Conservation (phyloP, 139 green algal genomes). For the Microglena sp. region DNA sequence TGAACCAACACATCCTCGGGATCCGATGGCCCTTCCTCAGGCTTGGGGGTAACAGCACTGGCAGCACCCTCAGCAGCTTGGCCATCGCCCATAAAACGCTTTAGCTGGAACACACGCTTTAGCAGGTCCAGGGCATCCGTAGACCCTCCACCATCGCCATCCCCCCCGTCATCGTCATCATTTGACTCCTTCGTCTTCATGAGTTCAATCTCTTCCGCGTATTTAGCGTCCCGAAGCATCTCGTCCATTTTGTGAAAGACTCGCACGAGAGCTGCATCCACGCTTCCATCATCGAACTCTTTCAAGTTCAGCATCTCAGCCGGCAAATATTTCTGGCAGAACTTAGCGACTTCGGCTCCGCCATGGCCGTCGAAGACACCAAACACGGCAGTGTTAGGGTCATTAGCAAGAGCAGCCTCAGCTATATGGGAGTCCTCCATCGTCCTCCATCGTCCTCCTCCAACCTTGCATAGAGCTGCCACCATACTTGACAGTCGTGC, state of each 20-base stretch:
- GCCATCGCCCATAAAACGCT: conserved; percentile 27
- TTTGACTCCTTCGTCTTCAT: conserved; percentile 38
- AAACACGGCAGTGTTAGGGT: conserved; percentile 47
- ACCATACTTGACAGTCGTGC: conserved; percentile 44
- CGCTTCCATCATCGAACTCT: conserved; percentile 40
- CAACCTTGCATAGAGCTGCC: conserved; percentile 79
- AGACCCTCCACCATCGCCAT: conserved; percentile 21
- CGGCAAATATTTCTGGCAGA: conserved; percentile 70
- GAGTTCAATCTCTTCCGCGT: conserved; percentile 37
- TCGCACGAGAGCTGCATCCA: conserved; percentile 53
- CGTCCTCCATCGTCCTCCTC: conserved; percentile 64
- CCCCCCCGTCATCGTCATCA: conserved; percentile 21
- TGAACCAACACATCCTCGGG: conserved; percentile 35
- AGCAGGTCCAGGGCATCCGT: conserved; percentile 51
- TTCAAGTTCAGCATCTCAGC: conserved; percentile 52
- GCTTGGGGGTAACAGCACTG: too few species aligned
- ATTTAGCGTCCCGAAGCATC: conserved; percentile 18
- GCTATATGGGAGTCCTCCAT: conserved; percentile 72
- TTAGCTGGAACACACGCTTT: conserved; percentile 45
- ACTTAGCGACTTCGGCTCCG: conserved; percentile 76
- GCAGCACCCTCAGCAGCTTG: conserved; percentile 3
- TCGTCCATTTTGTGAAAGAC: conserved; percentile 70
- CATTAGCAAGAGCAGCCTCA: conserved; percentile 18
- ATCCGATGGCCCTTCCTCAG: background rate
- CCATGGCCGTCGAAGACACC: conserved; percentile 86